These are phyloP conservation scores for Firmiana major DNA, from an alignment of 345 rosid species.

Conservation along the genomic window DNA sequence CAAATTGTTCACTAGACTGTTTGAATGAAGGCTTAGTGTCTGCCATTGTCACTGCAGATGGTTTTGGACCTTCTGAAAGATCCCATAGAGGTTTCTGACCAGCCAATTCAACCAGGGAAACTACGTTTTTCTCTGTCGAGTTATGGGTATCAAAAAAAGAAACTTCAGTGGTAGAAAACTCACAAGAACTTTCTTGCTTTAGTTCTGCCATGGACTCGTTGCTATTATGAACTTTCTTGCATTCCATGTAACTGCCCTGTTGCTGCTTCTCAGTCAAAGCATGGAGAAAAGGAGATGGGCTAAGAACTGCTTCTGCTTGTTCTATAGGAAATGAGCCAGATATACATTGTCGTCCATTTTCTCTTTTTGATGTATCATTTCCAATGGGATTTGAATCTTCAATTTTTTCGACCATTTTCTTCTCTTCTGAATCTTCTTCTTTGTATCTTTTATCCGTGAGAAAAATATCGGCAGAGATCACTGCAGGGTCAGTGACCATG, in stretches of 20 bases:
- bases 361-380: neutral
- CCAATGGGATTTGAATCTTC: slow-evolving; percentile 4
- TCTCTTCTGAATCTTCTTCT: slow-evolving; percentile 23
- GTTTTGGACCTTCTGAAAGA: neutral
- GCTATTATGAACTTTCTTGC: slow-evolving; percentile 7
- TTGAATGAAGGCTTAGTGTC: slow-evolving; percentile 3
- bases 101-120: slow-evolving; percentile 1
- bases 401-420: slow-evolving; percentile 11
- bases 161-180: slow-evolving; percentile 14
- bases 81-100: slow-evolving; percentile 13
- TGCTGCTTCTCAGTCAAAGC: slow-evolving; percentile 15
- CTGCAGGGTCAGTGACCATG: neutral
- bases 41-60: neutral
- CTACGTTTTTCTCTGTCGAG: slow-evolving; percentile 2
- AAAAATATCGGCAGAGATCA: slow-evolving; percentile 14
- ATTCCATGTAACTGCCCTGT: slow-evolving; percentile 1
- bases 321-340: slow-evolving; percentile 8
- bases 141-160: slow-evolving; percentile 12
- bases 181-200: slow-evolving; percentile 16
- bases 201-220: slow-evolving; percentile 11
- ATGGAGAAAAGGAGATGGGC: neutral
- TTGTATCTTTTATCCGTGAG: neutral
- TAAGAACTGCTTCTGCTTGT: slow-evolving; percentile 6
- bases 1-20: slow-evolving; percentile 11
- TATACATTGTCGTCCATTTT: neutral